Evolutionary conservation across 495 filamentous ascomycete species (phyloP), one percentile per base, ranked within the genome.

Genomic region (Aspergillus taichungensis): DNA sequence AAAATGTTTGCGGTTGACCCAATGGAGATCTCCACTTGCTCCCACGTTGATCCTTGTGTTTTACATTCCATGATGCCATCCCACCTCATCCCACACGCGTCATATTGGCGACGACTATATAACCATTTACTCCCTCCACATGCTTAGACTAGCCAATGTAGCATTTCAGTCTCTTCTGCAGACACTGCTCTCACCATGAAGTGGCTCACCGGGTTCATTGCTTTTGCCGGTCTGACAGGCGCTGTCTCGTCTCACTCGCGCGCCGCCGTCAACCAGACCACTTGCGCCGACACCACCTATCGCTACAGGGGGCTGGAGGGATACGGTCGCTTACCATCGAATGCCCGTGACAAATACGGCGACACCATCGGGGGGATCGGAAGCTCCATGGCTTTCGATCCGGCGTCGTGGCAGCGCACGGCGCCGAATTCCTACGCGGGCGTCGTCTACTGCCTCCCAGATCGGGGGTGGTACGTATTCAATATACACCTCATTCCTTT

Each of bases 321-420:
- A 13, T 90, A 80, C 51, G 84, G 86, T 4, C 76, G 70, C 47
- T 54, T 89, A 27, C 57, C 76, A 3, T 68, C 69, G 9, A 71
- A 84, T 47, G 75, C 74, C 11, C 60, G 67, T 5, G 87, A 90
- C 66, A 79, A 86, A 56, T 83, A 75, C 49, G 81, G 81, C 8
- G 85, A 92, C 57, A 90, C 84, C 0, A 53, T 90, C 6, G 82
- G 77, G 37, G 80, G 82, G 10, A 66, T 84, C 18, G 87, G 85
- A 11, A 83, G 77, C 47, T 72, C 83, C 28, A 75, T 85, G 55
- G 78, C 82, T 11, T 56, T 90, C 30, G 80, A 85, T 34, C 66
- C 68, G 40, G 60, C 47, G 14, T 68, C 72, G 29, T 92, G 86
- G 87, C 76, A 68, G 53, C 80, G 80, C 57, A 59, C 58, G 12